These are phyloP conservation scores for Cicer bijugum DNA, from an alignment of 306 rosid genomes.

Conservation along the genomic window DNA sequence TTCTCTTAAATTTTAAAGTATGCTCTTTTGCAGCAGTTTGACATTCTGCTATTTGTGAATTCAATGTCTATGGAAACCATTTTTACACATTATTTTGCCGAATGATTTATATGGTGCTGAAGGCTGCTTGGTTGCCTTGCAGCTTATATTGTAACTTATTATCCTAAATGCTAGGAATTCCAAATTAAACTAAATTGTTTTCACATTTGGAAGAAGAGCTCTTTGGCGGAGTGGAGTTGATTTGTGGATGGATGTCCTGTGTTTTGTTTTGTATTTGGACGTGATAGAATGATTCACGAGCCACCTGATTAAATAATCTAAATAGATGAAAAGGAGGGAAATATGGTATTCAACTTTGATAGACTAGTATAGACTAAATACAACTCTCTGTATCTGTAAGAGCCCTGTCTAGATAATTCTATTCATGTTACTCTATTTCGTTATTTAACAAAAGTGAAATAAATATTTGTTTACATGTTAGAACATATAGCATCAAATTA, in stretches of 20 bases:
- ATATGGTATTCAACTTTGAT: conserved; percentile 10
- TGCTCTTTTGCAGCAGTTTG: conserved; percentile 22
- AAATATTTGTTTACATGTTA: conserved; percentile 2
- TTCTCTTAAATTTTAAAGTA: conserved; percentile 14
- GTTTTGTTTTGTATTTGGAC: too few relatives aligned
- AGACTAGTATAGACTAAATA: background rate
- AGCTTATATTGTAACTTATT: conserved; percentile 1
- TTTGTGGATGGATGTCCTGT: conserved; percentile 23
- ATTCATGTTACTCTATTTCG: conserved; percentile 4
- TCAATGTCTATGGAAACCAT: background rate
- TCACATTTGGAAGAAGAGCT: background rate
- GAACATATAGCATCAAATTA: background rate
- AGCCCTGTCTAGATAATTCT: background rate
- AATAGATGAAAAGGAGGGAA: background rate
- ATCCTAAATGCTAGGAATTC: background rate
- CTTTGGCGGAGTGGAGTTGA: background rate
- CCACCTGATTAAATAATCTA: background rate
- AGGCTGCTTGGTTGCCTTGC: conserved; percentile 6
- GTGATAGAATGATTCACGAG: too few relatives aligned
- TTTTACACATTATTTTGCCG: background rate
- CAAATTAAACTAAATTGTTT: background rate
- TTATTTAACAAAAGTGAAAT: conserved; percentile 15
- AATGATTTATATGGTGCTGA: background rate
- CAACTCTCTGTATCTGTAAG: background rate
- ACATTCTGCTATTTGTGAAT: background rate